Percentiles rank a stretch among this genome's conserved stretches.
Conservation (phyloP, 306 rosid species). For the Canavalia gladiata region DNA sequence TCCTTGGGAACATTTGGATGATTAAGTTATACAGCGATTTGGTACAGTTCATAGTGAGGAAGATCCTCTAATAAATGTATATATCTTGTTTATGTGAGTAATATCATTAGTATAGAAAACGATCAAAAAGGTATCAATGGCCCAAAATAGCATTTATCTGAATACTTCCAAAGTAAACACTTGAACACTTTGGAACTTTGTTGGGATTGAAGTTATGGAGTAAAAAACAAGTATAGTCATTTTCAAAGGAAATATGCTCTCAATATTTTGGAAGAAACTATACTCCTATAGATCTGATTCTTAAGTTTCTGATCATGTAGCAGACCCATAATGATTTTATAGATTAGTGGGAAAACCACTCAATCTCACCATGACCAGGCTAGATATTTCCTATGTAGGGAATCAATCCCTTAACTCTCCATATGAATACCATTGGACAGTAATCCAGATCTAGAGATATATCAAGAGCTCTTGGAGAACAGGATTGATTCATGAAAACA, state of each 20-base stretch:
- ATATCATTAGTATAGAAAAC: no score
- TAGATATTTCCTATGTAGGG: background rate
- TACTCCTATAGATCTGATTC: background rate
- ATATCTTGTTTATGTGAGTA: no score
- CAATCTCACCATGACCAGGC: background rate
- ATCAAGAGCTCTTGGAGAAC: background rate
- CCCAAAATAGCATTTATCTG: no score
- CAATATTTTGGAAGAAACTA: conserved; percentile 5
- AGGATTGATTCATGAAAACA: conserved; percentile 14
- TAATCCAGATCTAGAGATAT: background rate
- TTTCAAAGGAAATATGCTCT: background rate
- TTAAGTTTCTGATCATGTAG: background rate
- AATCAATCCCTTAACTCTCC: conserved; percentile 8
- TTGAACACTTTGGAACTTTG: no score
- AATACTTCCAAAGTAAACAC: no score
- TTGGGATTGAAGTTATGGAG: no score
- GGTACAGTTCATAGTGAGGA: no score
- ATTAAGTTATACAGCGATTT: no score
- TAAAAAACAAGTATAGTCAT: no score
- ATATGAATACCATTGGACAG: background rate
- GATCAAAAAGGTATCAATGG: no score
- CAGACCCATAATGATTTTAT: background rate
- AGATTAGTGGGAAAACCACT: background rate
- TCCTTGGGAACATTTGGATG: no score
- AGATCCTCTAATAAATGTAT: no score